phyloP scores from a whole-genome alignment of 345 rosid genomes.

The Eucalyptus fibrosa region DNA sequence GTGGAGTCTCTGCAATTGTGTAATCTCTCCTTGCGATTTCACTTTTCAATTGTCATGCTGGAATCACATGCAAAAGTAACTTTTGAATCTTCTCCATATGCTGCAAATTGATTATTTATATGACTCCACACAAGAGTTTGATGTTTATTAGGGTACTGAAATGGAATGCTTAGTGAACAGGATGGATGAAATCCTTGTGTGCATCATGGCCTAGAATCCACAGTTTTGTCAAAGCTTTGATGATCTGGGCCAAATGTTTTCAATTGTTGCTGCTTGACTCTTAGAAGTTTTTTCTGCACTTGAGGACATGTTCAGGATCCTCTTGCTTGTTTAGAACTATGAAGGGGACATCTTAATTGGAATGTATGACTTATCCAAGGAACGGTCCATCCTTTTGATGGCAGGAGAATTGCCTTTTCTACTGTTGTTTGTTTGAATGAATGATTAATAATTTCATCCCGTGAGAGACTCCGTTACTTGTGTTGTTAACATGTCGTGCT shows the following conservation, averaged over 20 bases:
- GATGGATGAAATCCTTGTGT: not conserved
- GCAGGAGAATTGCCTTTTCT: not conserved
- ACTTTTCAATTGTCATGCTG: not conserved
- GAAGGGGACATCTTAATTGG: not conserved
- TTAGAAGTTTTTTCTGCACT: not conserved
- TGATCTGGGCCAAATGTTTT: not conserved
- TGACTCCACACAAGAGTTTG: not conserved
- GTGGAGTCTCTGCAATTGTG: constrained; percentile 95
- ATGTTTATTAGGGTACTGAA: not conserved
- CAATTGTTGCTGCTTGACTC: not conserved
- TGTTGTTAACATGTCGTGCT: not conserved
- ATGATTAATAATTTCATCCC: not conserved
- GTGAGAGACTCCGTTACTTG: not conserved
- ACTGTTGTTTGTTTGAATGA: not conserved
- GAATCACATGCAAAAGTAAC: not conserved
- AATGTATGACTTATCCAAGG: not conserved
- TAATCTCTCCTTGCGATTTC: constrained; percentile 12
- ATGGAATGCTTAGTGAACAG: not conserved
- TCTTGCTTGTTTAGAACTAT: not conserved
- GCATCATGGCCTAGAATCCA: not conserved
- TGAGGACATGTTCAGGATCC: not conserved
- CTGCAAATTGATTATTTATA: not conserved
- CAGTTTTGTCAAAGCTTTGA: not conserved
- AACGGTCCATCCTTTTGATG: not conserved
- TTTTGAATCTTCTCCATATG: not conserved